Evolutionary conservation across 192 early-diverging fungal genomes (phyloP).

Genomic region (Obelidium mucronatum): DNA sequence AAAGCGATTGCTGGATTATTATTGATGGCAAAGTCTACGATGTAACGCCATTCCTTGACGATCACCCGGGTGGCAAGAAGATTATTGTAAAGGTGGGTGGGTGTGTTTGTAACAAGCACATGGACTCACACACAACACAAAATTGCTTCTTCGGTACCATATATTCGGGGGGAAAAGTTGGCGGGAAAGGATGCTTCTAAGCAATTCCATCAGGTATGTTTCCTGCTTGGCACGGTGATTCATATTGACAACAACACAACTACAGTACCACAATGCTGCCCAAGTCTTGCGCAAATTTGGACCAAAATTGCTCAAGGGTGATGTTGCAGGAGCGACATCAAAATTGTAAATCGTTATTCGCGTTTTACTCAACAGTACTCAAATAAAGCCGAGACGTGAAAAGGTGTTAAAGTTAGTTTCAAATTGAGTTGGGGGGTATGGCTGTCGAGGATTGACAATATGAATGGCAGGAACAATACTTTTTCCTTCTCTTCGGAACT

Average conservation of each 20-base stretch:
- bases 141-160: neutral
- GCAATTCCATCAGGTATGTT: conserved; percentile 65
- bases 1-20: conserved; percentile 66
- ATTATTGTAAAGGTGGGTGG: conserved; percentile 59
- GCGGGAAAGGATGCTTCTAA: conserved; percentile 76
- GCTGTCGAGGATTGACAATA: conserved; percentile 1
- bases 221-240: too few species aligned
- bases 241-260: neutral
- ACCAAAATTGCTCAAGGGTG: conserved; percentile 36
- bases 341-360: conserved; percentile 27
- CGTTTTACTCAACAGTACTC: too few species aligned
- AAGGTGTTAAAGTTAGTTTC: conserved; percentile 14
- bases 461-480: conserved; percentile 9
- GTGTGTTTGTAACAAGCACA: neutral
- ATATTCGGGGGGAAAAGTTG: conserved; percentile 39
- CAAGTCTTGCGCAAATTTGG: conserved; percentile 39
- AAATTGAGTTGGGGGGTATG: conserved; percentile 14
- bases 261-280: conserved; percentile 29
- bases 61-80: conserved; percentile 57
- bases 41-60: conserved; percentile 43
- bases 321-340: conserved; percentile 22
- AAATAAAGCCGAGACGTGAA: conserved; percentile 17
- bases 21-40: conserved; percentile 60
- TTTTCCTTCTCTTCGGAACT: conserved; percentile 19
- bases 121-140: conserved; percentile 1